Conservation (phyloP, 805 yeast genomes). For the Torulaspora franciscae region DNA sequence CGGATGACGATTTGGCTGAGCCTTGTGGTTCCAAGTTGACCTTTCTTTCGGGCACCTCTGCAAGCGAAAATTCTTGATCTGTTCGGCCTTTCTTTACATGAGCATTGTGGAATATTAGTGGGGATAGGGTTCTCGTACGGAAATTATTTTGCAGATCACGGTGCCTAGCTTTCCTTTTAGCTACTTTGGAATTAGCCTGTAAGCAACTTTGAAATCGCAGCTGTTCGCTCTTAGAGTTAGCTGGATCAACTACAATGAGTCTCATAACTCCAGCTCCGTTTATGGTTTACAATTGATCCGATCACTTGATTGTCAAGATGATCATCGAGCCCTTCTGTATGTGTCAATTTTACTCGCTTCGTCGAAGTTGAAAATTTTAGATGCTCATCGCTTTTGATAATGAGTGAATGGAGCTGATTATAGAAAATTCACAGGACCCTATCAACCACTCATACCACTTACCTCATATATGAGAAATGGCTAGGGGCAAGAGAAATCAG, state of each 20-base stretch:
- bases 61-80: constrained; percentile 1
- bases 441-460: background rate
- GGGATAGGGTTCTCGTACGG: background rate
- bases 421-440: too few species aligned
- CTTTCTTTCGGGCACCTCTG: constrained; percentile 1
- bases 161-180: background rate
- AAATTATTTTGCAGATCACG: background rate
- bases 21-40: background rate
- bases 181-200: background rate
- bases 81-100: constrained; percentile 3
- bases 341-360: background rate
- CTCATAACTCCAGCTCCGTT: constrained; percentile 5
- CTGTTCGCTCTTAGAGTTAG: constrained; percentile 6
- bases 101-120: constrained; percentile 12
- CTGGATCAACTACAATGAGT: constrained; percentile 16
- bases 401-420: too few species aligned
- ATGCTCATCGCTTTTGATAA: constrained; percentile 7
- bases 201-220: background rate
- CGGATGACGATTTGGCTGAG: background rate
- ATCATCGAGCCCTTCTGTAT: background rate
- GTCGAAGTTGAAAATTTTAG: constrained; percentile 16
- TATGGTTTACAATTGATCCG: background rate
- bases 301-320: background rate
- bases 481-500: constrained; percentile 29
- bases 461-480: constrained; percentile 19